phyloP scores from a whole-genome alignment of 163 green algal species.

The Prototheca cutis region DNA sequence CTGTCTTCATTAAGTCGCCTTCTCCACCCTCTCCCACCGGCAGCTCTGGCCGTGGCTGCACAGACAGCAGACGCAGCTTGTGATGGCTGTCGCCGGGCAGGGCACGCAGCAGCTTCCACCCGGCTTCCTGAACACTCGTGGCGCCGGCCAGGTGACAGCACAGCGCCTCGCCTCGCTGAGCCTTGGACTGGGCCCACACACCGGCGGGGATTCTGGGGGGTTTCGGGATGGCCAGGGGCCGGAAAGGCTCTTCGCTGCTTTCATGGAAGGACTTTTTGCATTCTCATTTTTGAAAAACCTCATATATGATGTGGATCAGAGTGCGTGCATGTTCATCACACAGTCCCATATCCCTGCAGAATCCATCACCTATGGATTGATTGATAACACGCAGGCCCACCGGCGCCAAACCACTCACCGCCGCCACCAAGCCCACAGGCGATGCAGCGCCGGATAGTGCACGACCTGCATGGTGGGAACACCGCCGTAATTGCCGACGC shows the following conservation, averaged over 20 bases:
- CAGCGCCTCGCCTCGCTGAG: not conserved
- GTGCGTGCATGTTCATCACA: not conserved
- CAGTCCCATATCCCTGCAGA: not conserved
- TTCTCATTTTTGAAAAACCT: not conserved
- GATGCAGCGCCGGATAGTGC: not conserved
- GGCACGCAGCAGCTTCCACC: not conserved
- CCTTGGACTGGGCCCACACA: not conserved
- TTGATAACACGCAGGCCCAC: no score
- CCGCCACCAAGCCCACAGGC: not conserved
- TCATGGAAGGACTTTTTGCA: no score
- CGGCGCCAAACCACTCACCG: not conserved
- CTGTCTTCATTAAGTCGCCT: no score
- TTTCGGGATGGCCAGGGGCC: not conserved
- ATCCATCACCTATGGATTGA: no score
- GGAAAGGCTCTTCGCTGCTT: no score
- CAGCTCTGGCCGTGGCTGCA: not conserved
- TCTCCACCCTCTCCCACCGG: no score
- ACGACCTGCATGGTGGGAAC: not conserved
- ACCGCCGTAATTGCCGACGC: not conserved
- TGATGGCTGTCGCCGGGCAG: not conserved
- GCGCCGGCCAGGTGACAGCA: not conserved
- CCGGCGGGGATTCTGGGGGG: not conserved
- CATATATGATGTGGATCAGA: not conserved
- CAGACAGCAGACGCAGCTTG: not conserved
- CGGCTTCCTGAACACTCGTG: not conserved